phyloP scores from a whole-genome alignment of 371 early-diverging fungal genomes.

The Apophysomyces trapeziformis region DNA sequence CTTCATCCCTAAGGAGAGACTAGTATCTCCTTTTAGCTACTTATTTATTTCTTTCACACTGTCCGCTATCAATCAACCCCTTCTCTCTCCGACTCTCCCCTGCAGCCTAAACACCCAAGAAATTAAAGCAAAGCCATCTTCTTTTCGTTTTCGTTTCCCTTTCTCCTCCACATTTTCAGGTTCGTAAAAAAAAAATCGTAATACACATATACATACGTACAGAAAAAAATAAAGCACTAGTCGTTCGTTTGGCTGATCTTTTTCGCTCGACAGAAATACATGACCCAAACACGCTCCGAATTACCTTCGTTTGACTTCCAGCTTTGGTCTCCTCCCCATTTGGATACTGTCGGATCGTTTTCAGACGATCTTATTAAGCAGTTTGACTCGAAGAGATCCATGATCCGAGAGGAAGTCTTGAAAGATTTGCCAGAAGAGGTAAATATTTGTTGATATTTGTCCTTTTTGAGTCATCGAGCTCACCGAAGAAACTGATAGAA shows the following conservation, averaged over 20 bases:
- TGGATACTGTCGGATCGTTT: slow-evolving; percentile 12
- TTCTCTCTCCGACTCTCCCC: background rate
- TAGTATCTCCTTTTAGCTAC: slow-evolving; percentile 2
- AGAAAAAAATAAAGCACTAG: too few relatives aligned
- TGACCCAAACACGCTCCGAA: slow-evolving; percentile 14
- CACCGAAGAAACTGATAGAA: background rate
- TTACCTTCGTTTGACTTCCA: slow-evolving; percentile 16
- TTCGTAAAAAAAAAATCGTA: slow-evolving; percentile 12
- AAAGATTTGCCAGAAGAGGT: background rate
- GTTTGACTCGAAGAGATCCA: slow-evolving; percentile 17
- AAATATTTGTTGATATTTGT: background rate
- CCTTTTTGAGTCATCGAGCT: background rate
- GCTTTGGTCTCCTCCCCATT: slow-evolving; percentile 5
- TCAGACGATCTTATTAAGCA: slow-evolving; percentile 18
- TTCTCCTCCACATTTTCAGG: slow-evolving; percentile 1
- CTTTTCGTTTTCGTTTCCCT: slow-evolving; percentile 2
- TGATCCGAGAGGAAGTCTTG: slow-evolving; percentile 2
- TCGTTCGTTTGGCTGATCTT: slow-evolving; percentile 11
- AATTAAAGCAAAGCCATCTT: background rate
- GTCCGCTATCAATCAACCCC: background rate
- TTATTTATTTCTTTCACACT: slow-evolving; percentile 2
- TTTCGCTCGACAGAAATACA: background rate
- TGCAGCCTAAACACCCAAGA: background rate
- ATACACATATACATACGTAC: too few relatives aligned
- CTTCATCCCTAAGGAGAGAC: background rate